These are phyloP conservation scores for Sporisorium exsertum DNA, from an alignment of 1,284 basidiomycete genomes.

Conservation along the genomic window DNA sequence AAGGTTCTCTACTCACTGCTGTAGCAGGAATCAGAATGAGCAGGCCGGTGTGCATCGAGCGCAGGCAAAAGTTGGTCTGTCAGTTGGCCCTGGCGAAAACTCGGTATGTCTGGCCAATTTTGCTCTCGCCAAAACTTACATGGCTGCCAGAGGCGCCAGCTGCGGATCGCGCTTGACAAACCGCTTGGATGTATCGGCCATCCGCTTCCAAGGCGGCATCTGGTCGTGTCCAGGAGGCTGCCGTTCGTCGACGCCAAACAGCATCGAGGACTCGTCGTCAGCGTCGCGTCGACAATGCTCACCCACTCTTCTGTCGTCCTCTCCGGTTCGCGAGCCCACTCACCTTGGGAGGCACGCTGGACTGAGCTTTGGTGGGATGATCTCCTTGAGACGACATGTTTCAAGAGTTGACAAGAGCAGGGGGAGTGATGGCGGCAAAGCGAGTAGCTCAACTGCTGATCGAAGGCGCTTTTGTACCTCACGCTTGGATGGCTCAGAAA, in stretches of 20 bases:
- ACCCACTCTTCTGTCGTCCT: background rate
- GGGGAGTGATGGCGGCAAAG: background rate
- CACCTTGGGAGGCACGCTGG: conserved; percentile 36
- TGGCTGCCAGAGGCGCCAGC: conserved; percentile 25
- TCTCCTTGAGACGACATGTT: conserved; percentile 22
- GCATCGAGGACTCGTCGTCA: background rate
- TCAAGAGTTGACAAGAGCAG: background rate
- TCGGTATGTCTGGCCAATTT: background rate
- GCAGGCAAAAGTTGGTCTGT: background rate
- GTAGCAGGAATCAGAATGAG: background rate
- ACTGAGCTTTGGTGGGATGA: conserved; percentile 15
- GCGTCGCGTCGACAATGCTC: background rate
- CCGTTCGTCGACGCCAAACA: background rate
- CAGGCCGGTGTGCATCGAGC: background rate
- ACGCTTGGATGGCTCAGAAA: background rate
- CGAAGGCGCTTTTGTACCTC: background rate
- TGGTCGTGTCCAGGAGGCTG: conserved; percentile 30
- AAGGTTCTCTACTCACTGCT: background rate
- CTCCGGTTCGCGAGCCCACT: background rate
- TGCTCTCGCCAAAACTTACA: conserved; percentile 22
- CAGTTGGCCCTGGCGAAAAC: background rate
- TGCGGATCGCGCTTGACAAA: conserved; percentile 42
- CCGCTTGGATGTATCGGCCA: conserved; percentile 15
- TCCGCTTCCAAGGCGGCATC: conserved; percentile 13
- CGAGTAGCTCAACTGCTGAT: background rate